Conservation (phyloP, 306 rosid species). For the Canavalia gladiata region DNA sequence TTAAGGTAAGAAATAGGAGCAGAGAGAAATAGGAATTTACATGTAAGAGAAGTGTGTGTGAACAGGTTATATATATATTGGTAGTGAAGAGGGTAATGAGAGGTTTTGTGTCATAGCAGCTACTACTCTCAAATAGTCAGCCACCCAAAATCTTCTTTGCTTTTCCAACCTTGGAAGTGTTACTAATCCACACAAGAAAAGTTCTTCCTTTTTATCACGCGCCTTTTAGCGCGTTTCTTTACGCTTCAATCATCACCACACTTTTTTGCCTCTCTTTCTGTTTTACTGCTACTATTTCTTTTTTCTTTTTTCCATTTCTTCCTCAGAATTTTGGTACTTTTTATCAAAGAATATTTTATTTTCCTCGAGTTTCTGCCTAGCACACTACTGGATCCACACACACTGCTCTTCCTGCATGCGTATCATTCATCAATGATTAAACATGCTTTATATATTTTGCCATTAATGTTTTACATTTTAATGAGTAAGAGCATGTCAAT, state of each 20-base stretch:
- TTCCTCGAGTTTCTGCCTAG: constrained; percentile 6
- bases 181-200: constrained; percentile 52
- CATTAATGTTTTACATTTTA: constrained; percentile 28
- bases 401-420: constrained; percentile 35
- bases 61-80: constrained; percentile 34
- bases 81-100: constrained; percentile 5
- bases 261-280: constrained; percentile 34
- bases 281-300: constrained; percentile 1
- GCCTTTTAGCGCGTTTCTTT: constrained; percentile 1
- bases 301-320: neutral
- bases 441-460: constrained; percentile 43
- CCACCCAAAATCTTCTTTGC: constrained; percentile 69
- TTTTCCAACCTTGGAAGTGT: constrained; percentile 74
- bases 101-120: constrained; percentile 40
- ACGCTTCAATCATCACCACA: constrained; percentile 47
- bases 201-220: constrained; percentile 55
- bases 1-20: neutral
- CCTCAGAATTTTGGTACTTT: neutral
- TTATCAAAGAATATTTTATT: constrained; percentile 28
- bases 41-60: constrained; percentile 45
- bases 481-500: constrained; percentile 42
- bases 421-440: constrained; percentile 54
- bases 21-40: constrained; percentile 46
- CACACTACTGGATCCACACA: constrained; percentile 11
- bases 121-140: constrained; percentile 43